phyloP scores from a whole-genome alignment of 495 filamentous ascomycete genomes.

The Staphylotrichum tortipilum region DNA sequence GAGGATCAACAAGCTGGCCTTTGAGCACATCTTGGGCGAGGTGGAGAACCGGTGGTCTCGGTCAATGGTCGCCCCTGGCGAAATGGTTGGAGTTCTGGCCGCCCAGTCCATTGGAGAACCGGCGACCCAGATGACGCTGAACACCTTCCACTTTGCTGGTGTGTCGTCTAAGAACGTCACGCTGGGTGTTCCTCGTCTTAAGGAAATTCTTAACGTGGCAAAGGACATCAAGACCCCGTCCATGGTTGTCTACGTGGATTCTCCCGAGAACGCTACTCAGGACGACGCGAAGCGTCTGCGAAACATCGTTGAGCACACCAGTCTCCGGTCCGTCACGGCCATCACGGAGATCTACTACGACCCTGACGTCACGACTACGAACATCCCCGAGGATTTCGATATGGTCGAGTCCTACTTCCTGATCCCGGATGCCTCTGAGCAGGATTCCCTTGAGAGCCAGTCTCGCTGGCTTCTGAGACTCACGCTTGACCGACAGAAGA shows the following conservation, averaged over 20 bases:
- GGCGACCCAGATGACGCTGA: conserved; percentile 98
- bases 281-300: conserved; percentile 79
- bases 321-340: conserved; percentile 78
- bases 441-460: conserved; percentile 65
- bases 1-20: conserved; percentile 80
- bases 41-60: conserved; percentile 77
- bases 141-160: conserved; percentile 99
- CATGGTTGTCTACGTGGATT: conserved; percentile 84
- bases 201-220: conserved; percentile 97
- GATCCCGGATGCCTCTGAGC: conserved; percentile 69
- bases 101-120: conserved; percentile 98
- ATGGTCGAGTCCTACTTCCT: conserved; percentile 97
- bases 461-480: conserved; percentile 94
- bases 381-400: conserved; percentile 78
- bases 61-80: conserved; percentile 76
- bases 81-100: conserved; percentile 98
- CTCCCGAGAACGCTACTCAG: conserved; percentile 50
- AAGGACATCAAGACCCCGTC: conserved; percentile 97
- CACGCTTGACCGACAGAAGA: conserved; percentile 81
- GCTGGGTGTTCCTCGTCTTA: conserved; percentile 94
- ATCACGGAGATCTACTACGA: conserved; percentile 96
- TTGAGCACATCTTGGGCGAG: conserved; percentile 87
- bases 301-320: conserved; percentile 90
- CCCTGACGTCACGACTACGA: conserved; percentile 76
- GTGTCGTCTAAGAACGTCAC: conserved; percentile 99